A percentile compares a stretch with the other conserved stretches of the same genome.
Evolutionary conservation across 2,329 filamentous ascomycete species (phyloP).

Genomic region (Ustulina deusta): DNA sequence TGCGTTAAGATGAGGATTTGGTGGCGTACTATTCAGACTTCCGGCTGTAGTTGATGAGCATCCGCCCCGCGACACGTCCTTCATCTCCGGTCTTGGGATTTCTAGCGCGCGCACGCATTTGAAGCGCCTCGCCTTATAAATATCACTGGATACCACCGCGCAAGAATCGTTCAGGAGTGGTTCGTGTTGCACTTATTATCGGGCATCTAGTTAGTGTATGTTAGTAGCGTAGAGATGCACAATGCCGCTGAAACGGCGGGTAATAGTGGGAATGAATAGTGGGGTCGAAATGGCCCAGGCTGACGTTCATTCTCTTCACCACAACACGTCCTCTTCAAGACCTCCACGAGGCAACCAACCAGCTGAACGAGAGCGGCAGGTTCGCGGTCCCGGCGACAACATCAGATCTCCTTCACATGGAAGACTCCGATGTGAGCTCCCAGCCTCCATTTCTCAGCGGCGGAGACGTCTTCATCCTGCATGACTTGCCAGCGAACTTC

Average conservation of each 20-base stretch:
- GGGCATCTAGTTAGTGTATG: constrained; percentile 5
- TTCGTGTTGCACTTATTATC: constrained; percentile 11
- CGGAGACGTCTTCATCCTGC: constrained; percentile 65
- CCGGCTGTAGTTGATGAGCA: not conserved
- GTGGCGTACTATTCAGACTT: not conserved
- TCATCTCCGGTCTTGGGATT: not conserved
- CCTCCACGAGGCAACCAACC: constrained; percentile 41
- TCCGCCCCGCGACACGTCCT: not conserved
- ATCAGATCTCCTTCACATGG: constrained; percentile 36
- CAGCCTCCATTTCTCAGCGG: constrained; percentile 47
- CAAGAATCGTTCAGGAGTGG: not conserved
- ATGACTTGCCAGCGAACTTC: constrained; percentile 63
- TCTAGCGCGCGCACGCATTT: not conserved
- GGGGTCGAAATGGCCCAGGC: constrained; percentile 29
- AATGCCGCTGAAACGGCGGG: constrained; percentile 38
- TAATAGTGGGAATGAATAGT: constrained; percentile 46
- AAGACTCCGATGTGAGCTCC: constrained; percentile 40
- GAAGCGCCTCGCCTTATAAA: not conserved
- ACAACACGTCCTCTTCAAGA: constrained; percentile 38
- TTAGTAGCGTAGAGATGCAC: no score
- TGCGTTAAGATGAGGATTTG: not conserved
- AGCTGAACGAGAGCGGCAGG: constrained; percentile 26
- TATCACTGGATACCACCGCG: not conserved
- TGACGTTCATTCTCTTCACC: not conserved
- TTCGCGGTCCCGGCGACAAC: constrained; percentile 17